These are phyloP conservation scores for Aspergillus intermedius DNA, from an alignment of 2,329 filamentous ascomycete species.

Conservation along the genomic window DNA sequence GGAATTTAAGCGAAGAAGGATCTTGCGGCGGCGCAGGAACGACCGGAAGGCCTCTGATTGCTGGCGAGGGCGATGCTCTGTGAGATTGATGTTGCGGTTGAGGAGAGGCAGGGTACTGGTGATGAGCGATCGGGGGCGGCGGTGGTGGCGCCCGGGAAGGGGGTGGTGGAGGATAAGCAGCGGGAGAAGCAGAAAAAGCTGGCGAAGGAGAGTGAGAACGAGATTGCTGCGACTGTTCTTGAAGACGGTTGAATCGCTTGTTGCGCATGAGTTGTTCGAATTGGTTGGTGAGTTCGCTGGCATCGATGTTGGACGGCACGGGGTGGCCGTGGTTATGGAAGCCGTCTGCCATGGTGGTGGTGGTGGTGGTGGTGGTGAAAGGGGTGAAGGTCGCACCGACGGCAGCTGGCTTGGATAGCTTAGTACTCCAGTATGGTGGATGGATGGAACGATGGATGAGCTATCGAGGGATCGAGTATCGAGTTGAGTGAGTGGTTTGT, in stretches of 20 bases:
- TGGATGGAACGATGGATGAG: constrained; percentile 4
- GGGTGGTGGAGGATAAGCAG: constrained; percentile 21
- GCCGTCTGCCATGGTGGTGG: constrained; percentile 34
- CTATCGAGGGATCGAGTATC: neutral
- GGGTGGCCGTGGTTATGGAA: constrained; percentile 26
- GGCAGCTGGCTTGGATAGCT: constrained; percentile 6
- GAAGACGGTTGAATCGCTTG: constrained; percentile 78
- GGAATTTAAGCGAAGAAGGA: constrained; percentile 63
- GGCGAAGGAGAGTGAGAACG: constrained; percentile 53
- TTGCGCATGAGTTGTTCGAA: constrained; percentile 84
- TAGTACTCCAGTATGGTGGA: constrained; percentile 1
- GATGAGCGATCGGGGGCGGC: constrained; percentile 24
- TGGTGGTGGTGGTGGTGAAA: neutral
- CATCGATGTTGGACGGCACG: constrained; percentile 53
- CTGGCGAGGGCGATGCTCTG: constrained; percentile 28
- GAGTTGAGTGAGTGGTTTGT: neutral
- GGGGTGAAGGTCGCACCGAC: constrained; percentile 15
- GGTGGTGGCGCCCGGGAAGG: constrained; percentile 32
- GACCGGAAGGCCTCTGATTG: constrained; percentile 56
- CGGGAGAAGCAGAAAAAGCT: constrained; percentile 16
- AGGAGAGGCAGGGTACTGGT: constrained; percentile 13
- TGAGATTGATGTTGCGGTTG: constrained; percentile 18
- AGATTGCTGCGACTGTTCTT: constrained; percentile 51
- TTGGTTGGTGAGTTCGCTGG: constrained; percentile 69
- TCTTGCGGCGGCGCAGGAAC: constrained; percentile 72